phyloP scores from a whole-genome alignment of 2,329 filamentous ascomycete species.

The Fusarium nodosum region DNA sequence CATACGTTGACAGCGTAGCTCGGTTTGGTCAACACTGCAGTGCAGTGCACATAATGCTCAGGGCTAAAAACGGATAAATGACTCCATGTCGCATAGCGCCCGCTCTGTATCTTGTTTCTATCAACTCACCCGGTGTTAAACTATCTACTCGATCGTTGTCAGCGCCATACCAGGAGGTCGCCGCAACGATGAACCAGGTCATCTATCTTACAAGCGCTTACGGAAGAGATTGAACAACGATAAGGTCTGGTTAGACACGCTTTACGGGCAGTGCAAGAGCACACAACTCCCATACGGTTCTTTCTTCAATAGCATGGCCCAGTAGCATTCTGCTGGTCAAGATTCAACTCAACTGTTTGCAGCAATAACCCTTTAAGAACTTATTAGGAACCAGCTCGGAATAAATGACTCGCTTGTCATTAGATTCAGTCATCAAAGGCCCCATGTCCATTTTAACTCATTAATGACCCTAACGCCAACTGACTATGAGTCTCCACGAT shows the following conservation, averaged over 20 bases:
- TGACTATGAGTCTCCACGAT: constrained; percentile 35
- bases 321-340: neutral
- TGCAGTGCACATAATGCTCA: constrained; percentile 17
- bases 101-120: constrained; percentile 10
- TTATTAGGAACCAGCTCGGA: constrained; percentile 7
- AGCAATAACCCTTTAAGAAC: neutral
- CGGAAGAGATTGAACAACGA: constrained; percentile 9
- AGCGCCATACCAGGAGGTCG: constrained; percentile 28
- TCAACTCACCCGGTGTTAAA: constrained; percentile 16
- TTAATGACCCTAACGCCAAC: constrained; percentile 21
- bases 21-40: constrained; percentile 1
- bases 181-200: constrained; percentile 11
- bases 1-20: neutral
- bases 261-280: constrained; percentile 16
- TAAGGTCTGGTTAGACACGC: constrained; percentile 11
- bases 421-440: constrained; percentile 38
- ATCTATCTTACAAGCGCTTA: constrained; percentile 31
- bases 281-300: neutral
- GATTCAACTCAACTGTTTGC: neutral
- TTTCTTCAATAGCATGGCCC: neutral
- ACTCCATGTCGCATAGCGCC: constrained; percentile 31
- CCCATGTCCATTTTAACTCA: constrained; percentile 22
- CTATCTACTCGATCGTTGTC: constrained; percentile 21
- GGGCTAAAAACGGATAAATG: constrained; percentile 36
- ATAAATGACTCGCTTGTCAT: constrained; percentile 40